Evolutionary conservation across 768 basidiomycete species (phyloP).

Genomic region (Porpolomopsis calyptriformis): DNA sequence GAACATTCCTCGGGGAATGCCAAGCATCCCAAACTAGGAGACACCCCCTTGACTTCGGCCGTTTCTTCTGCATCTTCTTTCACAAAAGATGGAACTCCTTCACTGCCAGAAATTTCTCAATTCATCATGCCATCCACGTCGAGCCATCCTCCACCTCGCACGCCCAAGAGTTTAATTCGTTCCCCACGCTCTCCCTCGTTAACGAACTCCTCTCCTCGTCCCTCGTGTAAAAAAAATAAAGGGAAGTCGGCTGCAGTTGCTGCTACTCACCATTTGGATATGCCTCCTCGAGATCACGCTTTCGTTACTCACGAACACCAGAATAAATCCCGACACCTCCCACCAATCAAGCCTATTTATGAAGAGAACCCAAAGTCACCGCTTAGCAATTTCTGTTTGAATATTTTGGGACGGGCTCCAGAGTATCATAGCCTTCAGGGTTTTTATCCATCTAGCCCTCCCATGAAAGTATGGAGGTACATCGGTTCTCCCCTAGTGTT

Average conservation of each 20-base stretch:
- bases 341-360: constrained; percentile 23
- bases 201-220: neutral
- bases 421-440: constrained; percentile 26
- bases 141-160: constrained; percentile 14
- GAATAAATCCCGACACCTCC: constrained; percentile 14
- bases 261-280: constrained; percentile 14
- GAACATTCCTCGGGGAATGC: constrained; percentile 10
- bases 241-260: neutral
- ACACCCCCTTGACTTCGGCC: constrained; percentile 12
- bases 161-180: constrained; percentile 2
- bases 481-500: constrained; percentile 7
- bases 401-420: constrained; percentile 20
- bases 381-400: constrained; percentile 30
- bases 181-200: constrained; percentile 1
- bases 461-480: constrained; percentile 35
- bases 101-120: constrained; percentile 11
- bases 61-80: constrained; percentile 14
- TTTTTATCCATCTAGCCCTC: constrained; percentile 14
- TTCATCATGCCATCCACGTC: constrained; percentile 18
- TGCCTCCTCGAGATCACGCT: constrained; percentile 25
- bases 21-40: constrained; percentile 11
- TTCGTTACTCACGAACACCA: constrained; percentile 24
- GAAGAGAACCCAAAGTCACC: constrained; percentile 28
- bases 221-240: neutral
- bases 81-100: constrained; percentile 11